Evolutionary conservation across 2,329 filamentous ascomycete genomes (phyloP).

Genomic region (Arthrinium phaeospermum): DNA sequence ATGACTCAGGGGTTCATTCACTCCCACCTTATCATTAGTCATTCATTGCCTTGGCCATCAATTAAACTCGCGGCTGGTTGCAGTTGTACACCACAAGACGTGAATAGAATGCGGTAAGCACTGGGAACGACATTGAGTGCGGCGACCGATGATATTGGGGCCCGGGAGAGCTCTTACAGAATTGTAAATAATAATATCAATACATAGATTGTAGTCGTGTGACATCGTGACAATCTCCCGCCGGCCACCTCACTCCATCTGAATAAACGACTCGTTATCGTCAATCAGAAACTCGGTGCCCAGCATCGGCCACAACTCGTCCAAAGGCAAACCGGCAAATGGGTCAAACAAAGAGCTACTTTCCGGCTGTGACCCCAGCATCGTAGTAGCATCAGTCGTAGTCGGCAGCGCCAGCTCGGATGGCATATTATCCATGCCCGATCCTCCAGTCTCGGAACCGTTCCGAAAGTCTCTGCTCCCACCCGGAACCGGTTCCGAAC

Average conservation of each 20-base stretch:
- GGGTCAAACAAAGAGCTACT: slow-evolving; percentile 2
- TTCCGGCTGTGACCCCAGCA: neutral
- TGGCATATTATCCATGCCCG: too few species aligned
- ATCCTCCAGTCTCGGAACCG: neutral
- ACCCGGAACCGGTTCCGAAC: neutral
- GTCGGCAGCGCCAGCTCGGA: neutral
- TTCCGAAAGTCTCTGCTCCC: fast-evolving
- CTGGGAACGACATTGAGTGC: too few species aligned
- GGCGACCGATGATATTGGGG: too few species aligned
- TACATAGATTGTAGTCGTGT: neutral
- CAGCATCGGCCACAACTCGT: slow-evolving; percentile 23
- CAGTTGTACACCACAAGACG: too few species aligned
- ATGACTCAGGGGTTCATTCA: too few species aligned
- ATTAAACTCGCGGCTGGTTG: too few species aligned
- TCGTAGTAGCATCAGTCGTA: too few species aligned
- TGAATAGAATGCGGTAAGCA: too few species aligned
- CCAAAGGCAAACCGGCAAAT: slow-evolving; percentile 19
- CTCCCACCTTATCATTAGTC: too few species aligned
- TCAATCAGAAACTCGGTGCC: slow-evolving; percentile 21
- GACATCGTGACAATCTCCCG: neutral
- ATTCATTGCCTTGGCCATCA: too few species aligned
- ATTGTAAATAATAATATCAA: too few species aligned
- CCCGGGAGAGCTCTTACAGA: too few species aligned
- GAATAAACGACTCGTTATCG: slow-evolving; percentile 14
- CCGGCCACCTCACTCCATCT: neutral